A percentile compares a stretch with the other conserved stretches of the same genome.
phyloP scores from a whole-genome alignment of 169 alveolate genomes.

The Hepatocystis sp. region DNA sequence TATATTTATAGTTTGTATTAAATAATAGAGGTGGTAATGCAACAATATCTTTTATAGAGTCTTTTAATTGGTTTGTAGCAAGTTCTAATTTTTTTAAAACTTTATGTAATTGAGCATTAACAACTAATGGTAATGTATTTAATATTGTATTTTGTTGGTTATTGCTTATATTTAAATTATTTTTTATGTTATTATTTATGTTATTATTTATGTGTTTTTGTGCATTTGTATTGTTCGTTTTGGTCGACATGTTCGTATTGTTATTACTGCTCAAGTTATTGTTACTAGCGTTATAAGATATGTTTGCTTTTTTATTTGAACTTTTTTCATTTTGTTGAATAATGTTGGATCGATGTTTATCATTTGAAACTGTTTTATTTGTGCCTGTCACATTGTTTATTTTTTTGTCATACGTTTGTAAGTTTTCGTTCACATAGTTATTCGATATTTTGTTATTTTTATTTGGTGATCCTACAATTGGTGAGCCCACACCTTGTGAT shows the following conservation, averaged over 20 bases:
- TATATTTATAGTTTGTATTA: constrained; percentile 55
- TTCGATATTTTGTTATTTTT: constrained; percentile 19
- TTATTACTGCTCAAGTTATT: too few species aligned
- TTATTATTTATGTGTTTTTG: too few species aligned
- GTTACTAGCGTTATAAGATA: too few species aligned
- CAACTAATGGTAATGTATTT: neutral
- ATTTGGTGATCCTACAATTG: neutral
- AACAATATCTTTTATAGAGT: constrained; percentile 63
- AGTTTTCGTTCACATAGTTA: too few species aligned
- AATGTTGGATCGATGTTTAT: too few species aligned
- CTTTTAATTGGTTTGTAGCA: constrained; percentile 68
- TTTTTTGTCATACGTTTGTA: neutral
- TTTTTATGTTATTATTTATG: too few species aligned
- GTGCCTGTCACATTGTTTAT: neutral
- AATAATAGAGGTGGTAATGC: constrained; percentile 65
- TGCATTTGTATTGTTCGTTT: too few species aligned
- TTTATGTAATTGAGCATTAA: constrained; percentile 32
- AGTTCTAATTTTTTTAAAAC: constrained; percentile 66
- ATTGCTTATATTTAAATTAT: constrained; percentile 10
- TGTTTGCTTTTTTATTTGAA: too few species aligned
- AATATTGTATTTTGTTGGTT: neutral
- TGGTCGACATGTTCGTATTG: too few species aligned
- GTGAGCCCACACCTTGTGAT: constrained; percentile 1
- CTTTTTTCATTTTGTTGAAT: too few species aligned
- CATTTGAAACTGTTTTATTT: too few species aligned